Evolutionary conservation across 2,329 filamentous ascomycete genomes (phyloP).

Genomic region (Didymella keratinophila): DNA sequence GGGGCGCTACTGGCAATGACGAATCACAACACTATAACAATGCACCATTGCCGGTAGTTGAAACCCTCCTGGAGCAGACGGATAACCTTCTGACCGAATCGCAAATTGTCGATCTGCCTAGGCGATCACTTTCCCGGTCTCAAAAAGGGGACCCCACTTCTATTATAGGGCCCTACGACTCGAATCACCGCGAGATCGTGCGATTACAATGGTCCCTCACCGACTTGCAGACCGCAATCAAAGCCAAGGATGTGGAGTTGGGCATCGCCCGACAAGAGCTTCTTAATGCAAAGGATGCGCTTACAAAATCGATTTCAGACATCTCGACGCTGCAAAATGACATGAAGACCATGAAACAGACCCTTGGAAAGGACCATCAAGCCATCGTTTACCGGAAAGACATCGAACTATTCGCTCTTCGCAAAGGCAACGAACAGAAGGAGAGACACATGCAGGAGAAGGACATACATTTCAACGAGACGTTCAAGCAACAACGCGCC

Average conservation of each 20-base stretch:
- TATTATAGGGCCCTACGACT: slow-evolving; percentile 24
- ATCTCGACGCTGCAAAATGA: slow-evolving; percentile 42
- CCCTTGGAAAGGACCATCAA: slow-evolving; percentile 44
- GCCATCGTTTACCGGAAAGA: slow-evolving; percentile 47
- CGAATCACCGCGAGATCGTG: slow-evolving; percentile 40
- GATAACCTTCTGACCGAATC: slow-evolving; percentile 29
- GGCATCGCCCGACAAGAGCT: slow-evolving; percentile 37
- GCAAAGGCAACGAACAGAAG: slow-evolving; percentile 48
- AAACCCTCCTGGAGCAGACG: slow-evolving; percentile 38
- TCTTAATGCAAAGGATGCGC: slow-evolving; percentile 38
- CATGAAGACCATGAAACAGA: slow-evolving; percentile 43
- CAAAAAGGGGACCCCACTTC: slow-evolving; percentile 16
- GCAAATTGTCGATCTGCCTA: slow-evolving; percentile 18
- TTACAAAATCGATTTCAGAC: slow-evolving; percentile 42
- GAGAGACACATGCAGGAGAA: slow-evolving; percentile 43
- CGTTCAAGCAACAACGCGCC: slow-evolving; percentile 37
- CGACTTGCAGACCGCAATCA: slow-evolving; percentile 38
- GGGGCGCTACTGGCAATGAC: slow-evolving; percentile 24
- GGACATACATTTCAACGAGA: slow-evolving; percentile 39
- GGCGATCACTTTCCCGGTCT: slow-evolving; percentile 17
- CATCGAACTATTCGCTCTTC: slow-evolving; percentile 48
- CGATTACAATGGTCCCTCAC: slow-evolving; percentile 39
- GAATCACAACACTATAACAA: slow-evolving; percentile 27
- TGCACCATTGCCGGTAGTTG: slow-evolving; percentile 32
- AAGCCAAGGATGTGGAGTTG: slow-evolving; percentile 39